Evolutionary conservation across 2,329 filamentous ascomycete species (phyloP).

Genomic region (Fusarium vanettenii): DNA sequence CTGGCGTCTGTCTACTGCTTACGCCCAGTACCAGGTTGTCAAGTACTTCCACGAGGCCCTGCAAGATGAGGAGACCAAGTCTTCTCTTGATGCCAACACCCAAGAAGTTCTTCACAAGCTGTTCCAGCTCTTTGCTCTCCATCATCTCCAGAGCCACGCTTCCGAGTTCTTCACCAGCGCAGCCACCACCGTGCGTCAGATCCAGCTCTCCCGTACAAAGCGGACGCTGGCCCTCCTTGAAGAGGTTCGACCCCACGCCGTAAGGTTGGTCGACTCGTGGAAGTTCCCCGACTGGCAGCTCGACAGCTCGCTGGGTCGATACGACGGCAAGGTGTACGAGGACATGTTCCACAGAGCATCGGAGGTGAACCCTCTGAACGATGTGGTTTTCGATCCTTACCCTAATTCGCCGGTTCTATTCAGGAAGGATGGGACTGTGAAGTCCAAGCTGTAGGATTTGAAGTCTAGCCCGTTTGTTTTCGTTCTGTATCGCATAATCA

Average conservation of each 20-base stretch:
- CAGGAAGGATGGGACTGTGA: constrained; percentile 13
- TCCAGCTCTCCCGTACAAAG: constrained; percentile 74
- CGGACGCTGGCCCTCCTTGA: constrained; percentile 76
- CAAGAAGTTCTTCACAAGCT: constrained; percentile 73
- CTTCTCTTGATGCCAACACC: constrained; percentile 68
- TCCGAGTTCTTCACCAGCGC: constrained; percentile 78
- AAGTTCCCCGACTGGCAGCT: constrained; percentile 83
- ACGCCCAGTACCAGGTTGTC: constrained; percentile 81
- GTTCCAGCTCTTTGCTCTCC: constrained; percentile 83
- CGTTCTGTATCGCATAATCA: neutral
- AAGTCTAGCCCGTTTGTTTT: neutral
- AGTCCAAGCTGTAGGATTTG: constrained; percentile 26
- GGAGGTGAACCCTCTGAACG: constrained; percentile 79
- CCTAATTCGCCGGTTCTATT: constrained; percentile 57
- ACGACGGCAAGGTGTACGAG: constrained; percentile 81
- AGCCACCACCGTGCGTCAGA: constrained; percentile 78
- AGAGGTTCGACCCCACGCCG: constrained; percentile 78
- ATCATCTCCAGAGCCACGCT: constrained; percentile 72
- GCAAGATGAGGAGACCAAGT: constrained; percentile 58
- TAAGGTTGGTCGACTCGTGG: constrained; percentile 79
- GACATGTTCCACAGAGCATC: constrained; percentile 80
- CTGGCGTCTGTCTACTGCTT: constrained; percentile 79
- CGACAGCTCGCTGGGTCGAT: constrained; percentile 75
- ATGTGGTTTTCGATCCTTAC: constrained; percentile 78
- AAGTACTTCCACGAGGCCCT: constrained; percentile 73